These are phyloP conservation scores for Naganishia vishniacii DNA, from an alignment of 768 basidiomycete species.

Conservation along the genomic window DNA sequence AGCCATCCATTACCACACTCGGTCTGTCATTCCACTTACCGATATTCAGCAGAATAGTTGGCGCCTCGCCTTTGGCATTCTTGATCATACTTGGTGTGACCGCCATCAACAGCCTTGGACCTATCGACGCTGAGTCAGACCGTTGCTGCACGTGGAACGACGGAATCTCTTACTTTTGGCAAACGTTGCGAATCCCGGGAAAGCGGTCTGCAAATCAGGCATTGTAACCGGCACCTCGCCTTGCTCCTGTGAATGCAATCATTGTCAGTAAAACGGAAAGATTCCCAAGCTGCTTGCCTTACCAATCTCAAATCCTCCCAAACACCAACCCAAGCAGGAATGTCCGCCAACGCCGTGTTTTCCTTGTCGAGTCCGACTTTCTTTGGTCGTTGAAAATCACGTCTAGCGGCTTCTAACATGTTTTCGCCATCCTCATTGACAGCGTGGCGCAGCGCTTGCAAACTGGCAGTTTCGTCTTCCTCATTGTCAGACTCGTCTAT, in stretches of 20 bases:
- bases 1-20: too few relatives aligned
- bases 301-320: conserved; percentile 9
- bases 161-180: background rate
- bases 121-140: background rate
- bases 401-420: background rate
- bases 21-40: background rate
- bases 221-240: background rate
- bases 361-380: too few relatives aligned
- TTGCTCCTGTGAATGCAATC: background rate
- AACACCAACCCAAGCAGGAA: background rate
- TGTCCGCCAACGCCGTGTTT: background rate
- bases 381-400: too few relatives aligned
- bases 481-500: background rate
- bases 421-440: background rate
- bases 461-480: background rate
- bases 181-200: background rate
- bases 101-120: conserved; percentile 5
- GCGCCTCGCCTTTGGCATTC: background rate
- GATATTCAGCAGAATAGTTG: background rate
- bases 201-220: background rate
- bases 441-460: background rate
- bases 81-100: background rate
- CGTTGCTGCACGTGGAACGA: background rate
- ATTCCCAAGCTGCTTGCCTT: background rate
- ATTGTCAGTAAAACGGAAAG: too few relatives aligned